Evolutionary conservation across 495 filamentous ascomycete genomes (phyloP).

Genomic region (Lasiosphaeriaceae sp.): DNA sequence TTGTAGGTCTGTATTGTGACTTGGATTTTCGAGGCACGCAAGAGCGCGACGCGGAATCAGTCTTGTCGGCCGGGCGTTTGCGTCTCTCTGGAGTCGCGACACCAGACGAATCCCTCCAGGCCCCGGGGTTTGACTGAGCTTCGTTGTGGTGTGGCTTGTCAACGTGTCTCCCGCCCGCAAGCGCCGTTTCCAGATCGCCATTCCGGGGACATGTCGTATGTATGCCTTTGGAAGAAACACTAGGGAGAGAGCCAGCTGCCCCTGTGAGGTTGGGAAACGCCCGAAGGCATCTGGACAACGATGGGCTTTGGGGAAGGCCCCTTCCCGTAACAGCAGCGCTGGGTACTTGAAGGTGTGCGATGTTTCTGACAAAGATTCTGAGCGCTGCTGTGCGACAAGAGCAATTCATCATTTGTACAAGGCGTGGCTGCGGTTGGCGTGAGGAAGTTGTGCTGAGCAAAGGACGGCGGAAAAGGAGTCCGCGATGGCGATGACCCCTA

Average conservation of each 20-base stretch:
- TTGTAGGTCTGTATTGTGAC: no score
- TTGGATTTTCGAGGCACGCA: no score
- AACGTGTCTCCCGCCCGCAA: neutral
- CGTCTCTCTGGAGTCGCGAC: neutral
- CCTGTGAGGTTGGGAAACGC: neutral
- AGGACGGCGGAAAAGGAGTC: neutral
- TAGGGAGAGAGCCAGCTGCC: neutral
- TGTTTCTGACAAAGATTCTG: slow-evolving; percentile 44
- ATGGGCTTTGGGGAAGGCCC: neutral
- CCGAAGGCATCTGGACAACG: neutral
- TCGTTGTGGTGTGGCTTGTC: neutral
- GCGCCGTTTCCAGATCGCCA: neutral
- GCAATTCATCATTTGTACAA: slow-evolving; percentile 39
- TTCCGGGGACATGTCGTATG: slow-evolving; percentile 16
- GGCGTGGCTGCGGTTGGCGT: neutral
- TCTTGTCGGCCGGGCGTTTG: neutral
- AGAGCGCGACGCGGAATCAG: neutral
- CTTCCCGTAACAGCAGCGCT: slow-evolving; percentile 7
- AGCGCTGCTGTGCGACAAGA: slow-evolving; percentile 43
- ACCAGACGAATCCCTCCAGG: neutral
- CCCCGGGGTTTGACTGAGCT: neutral
- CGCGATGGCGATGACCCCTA: neutral
- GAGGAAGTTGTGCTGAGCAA: neutral
- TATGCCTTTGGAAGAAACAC: slow-evolving; percentile 4
- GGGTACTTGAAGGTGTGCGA: slow-evolving; percentile 41